Evolutionary conservation across 805 yeast species (phyloP).

Genomic region (Yamadazyma takamatsuzukensis): DNA sequence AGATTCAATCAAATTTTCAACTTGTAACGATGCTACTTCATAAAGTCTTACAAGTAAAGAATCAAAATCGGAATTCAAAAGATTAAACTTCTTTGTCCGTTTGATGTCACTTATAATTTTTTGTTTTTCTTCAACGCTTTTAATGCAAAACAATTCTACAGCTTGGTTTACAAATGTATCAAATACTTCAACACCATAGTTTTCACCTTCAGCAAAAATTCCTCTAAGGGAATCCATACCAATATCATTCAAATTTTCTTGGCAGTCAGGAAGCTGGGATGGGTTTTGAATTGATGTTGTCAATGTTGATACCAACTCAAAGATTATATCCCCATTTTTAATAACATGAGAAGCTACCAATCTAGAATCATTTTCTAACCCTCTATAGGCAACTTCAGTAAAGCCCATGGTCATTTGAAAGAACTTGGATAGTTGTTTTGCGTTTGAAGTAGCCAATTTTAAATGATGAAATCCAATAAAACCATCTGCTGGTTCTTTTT

Average conservation of each 20-base stretch:
- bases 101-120: not conserved
- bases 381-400: slow-evolving; percentile 54
- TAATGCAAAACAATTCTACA: too few species aligned
- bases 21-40: not conserved
- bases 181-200: too few species aligned
- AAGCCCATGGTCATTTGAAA: slow-evolving; percentile 62
- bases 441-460: slow-evolving; percentile 71
- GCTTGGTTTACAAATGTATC: too few species aligned
- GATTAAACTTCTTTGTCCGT: not conserved
- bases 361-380: slow-evolving; percentile 66
- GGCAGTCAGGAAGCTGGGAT: slow-evolving; percentile 6
- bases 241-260: too few species aligned
- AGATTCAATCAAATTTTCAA: slow-evolving; percentile 7
- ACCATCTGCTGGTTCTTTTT: slow-evolving; percentile 23
- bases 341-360: slow-evolving; percentile 58
- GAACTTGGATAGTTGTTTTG: slow-evolving; percentile 57
- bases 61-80: not conserved
- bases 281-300: slow-evolving; percentile 15
- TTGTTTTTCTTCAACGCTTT: not conserved
- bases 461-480: slow-evolving; percentile 58
- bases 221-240: too few species aligned
- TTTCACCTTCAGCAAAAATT: too few species aligned
- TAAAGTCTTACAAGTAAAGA: not conserved
- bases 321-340: slow-evolving; percentile 47
- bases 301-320: slow-evolving; percentile 46